Conservation (phyloP, 2,329 filamentous ascomycete genomes). For the Pestalotiopsis fici region DNA sequence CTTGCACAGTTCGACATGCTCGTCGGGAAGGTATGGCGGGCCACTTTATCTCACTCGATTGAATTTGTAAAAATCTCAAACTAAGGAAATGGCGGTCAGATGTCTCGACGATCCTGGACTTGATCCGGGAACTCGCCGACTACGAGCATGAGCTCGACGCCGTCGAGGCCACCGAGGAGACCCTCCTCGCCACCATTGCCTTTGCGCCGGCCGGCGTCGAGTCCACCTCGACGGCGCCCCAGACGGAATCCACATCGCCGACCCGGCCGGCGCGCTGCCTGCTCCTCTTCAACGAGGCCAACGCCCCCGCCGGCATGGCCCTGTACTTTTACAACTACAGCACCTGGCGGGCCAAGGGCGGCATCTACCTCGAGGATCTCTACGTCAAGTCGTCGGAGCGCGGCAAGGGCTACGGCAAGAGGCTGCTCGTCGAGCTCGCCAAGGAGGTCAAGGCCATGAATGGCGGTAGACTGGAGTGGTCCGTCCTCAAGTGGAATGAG, state of each 20-base stretch:
- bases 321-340: conserved; percentile 96
- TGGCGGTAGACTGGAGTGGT: conserved; percentile 84
- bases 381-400: conserved; percentile 74
- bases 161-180: conserved; percentile 78
- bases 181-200: conserved; percentile 73
- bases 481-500: conserved; percentile 90
- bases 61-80: neutral
- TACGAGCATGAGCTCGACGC: conserved; percentile 78
- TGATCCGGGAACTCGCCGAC: conserved; percentile 83
- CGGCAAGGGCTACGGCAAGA: conserved; percentile 77
- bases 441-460: conserved; percentile 72
- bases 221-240: conserved; percentile 34
- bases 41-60: neutral
- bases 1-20: conserved; percentile 55
- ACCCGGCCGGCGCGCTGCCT: conserved; percentile 74
- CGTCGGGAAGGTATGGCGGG: conserved; percentile 53
- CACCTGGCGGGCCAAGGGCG: conserved; percentile 85
- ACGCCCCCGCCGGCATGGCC: conserved; percentile 70
- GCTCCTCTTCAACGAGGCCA: conserved; percentile 56
- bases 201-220: conserved; percentile 63
- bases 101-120: conserved; percentile 73
- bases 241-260: conserved; percentile 56
- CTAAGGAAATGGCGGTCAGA: conserved; percentile 52
- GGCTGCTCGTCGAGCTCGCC: conserved; percentile 75
- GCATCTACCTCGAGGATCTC: conserved; percentile 94